Base-by-base conservation (phyloP, 1,284 basidiomycete genomes). In the Paramarasmius palmivorus region DNA sequence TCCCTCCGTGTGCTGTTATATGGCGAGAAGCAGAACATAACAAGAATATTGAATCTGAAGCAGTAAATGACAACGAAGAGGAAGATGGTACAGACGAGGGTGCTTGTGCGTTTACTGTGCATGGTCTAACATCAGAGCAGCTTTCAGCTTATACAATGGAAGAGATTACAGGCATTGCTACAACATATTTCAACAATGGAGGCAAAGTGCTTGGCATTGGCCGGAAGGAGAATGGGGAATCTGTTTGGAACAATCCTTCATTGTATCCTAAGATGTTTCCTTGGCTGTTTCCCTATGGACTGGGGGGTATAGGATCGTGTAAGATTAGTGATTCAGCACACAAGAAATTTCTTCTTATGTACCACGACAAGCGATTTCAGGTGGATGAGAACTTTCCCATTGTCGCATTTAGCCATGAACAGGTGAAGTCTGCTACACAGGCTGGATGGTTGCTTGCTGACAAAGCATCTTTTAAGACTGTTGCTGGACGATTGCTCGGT, bases 221-320 rank as follows among this genome's bases (percentile, higher is more conserved):
- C 4, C 65, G 67, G 49, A 50, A 36, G 19, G n/a, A 26, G 4
- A 42, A 58, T 1, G 62, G 64, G 14, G 48, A 62, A 42, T 63
- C 59, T 4, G 61, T 68, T 2, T 73, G 61, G 71, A 68, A 59
- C 64, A 68, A n/a, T n/a, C n/a, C n/a, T n/a, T n/a, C n/a, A n/a
- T n/a, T n/a, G n/a, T n/a, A n/a, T n/a, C n/a, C n/a, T 1, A 55
- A 64, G 32, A 65, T 68, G 61, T 70, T 69, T 56, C 69, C 71
- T 8, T 72, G 71, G 70, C 55, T 73, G 2, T 73, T 71, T 56
- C 72, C 70, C 5, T 73, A 67, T 65, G 71, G 71, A 1, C 41
- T 60, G 8, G 71, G 70, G 10, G 66, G 70, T 12, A 50, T 71
- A 38, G 66, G 66, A 10, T 56, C 63, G 20, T 20, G 35, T 14